These are phyloP conservation scores for Fusarium sp. DNA, from an alignment of 2,329 filamentous ascomycete genomes.

Conservation along the genomic window DNA sequence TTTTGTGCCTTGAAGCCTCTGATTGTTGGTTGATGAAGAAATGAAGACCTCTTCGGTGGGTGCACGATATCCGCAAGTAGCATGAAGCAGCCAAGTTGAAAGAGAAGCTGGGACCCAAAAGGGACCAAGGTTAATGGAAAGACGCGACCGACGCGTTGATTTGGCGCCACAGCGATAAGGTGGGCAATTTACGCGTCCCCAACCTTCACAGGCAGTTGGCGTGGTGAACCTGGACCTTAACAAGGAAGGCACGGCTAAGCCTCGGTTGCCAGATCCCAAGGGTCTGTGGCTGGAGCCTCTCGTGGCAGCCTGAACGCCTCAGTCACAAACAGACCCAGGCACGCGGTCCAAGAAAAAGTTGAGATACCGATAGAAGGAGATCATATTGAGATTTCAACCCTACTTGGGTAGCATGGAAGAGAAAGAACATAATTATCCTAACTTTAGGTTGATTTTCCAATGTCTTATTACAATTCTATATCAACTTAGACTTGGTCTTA, in stretches of 20 bases:
- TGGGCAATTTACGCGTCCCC: slow-evolving; percentile 40
- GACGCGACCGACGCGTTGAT: slow-evolving; percentile 54
- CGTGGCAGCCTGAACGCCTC: slow-evolving; percentile 2
- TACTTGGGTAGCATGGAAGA: too few species aligned
- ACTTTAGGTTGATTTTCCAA: too few species aligned
- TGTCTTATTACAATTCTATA: too few species aligned
- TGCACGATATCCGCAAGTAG: slow-evolving; percentile 31
- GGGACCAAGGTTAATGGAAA: slow-evolving; percentile 27
- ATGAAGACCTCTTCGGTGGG: slow-evolving; percentile 18
- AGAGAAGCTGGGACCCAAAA: slow-evolving; percentile 34
- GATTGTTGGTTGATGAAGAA: slow-evolving; percentile 9
- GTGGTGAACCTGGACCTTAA: background rate
- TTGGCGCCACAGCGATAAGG: slow-evolving; percentile 48
- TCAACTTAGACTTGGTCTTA: too few species aligned
- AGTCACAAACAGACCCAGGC: background rate
- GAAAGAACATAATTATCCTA: too few species aligned
- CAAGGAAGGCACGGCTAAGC: slow-evolving; percentile 33
- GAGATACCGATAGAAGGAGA: too few species aligned
- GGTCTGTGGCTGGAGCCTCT: slow-evolving; percentile 39
- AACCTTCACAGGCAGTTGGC: background rate
- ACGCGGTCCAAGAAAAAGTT: background rate
- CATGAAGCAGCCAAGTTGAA: slow-evolving; percentile 36
- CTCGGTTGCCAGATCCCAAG: slow-evolving; percentile 14
- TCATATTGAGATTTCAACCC: too few species aligned
- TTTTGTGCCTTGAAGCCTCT: background rate